Percentiles rank a stretch among this genome's conserved stretches.
Conservation (phyloP, 139 green algal species). For the Ettlia oleoabundans region DNA sequence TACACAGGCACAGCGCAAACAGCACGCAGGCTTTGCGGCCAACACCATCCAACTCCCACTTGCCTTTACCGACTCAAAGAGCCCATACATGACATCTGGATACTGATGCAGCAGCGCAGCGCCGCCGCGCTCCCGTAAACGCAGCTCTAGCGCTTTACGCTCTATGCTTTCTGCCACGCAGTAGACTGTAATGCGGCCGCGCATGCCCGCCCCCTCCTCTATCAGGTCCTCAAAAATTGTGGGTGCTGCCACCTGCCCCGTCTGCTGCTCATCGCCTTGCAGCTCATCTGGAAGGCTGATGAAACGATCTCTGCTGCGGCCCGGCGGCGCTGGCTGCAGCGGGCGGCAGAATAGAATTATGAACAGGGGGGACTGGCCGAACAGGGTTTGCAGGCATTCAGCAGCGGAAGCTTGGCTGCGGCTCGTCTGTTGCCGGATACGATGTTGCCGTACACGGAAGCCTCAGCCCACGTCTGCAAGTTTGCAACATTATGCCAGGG, state of each 20-base stretch:
- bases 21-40: too few species aligned
- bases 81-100: slow-evolving; percentile 62
- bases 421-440: not conserved
- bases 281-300: slow-evolving; percentile 65
- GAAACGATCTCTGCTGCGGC: slow-evolving; percentile 47
- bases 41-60: too few species aligned
- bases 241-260: not conserved
- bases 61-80: slow-evolving; percentile 31
- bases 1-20: not conserved
- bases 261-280: slow-evolving; percentile 7
- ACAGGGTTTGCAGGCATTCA: not conserved
- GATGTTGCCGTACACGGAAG: too few species aligned
- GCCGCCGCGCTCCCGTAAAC: slow-evolving; percentile 24
- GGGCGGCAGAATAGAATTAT: too few species aligned
- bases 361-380: too few species aligned
- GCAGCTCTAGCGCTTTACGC: slow-evolving; percentile 36
- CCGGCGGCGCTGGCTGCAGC: slow-evolving; percentile 23
- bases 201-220: not conserved
- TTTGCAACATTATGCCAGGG: too few species aligned
- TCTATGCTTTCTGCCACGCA: slow-evolving; percentile 69
- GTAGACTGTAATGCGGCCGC: slow-evolving; percentile 70
- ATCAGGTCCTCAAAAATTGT: slow-evolving; percentile 52
- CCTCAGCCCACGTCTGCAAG: too few species aligned
- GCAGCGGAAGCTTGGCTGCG: too few species aligned
- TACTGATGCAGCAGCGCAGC: slow-evolving; percentile 39